Conservation (phyloP, 2,329 filamentous ascomycete species). For the Epichloe uncinata region DNA sequence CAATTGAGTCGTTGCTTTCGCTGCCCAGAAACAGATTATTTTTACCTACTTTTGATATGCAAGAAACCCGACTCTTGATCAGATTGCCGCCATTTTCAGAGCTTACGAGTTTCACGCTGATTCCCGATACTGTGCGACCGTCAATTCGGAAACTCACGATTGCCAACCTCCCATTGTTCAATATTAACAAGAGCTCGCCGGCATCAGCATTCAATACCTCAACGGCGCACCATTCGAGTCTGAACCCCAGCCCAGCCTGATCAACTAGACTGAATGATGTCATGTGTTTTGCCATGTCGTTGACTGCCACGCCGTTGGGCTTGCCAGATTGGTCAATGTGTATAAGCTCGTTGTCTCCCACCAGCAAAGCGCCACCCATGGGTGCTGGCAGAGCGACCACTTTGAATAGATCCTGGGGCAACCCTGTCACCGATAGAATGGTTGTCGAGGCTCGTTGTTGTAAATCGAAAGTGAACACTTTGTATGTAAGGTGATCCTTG, state of each 20-base stretch:
- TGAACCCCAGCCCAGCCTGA: slow-evolving; percentile 67
- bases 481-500: slow-evolving; percentile 78
- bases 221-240: slow-evolving; percentile 67
- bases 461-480: slow-evolving; percentile 88
- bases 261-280: slow-evolving; percentile 79
- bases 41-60: slow-evolving; percentile 53
- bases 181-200: slow-evolving; percentile 73
- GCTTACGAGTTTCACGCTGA: slow-evolving; percentile 56
- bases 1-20: slow-evolving; percentile 65
- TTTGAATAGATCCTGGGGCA: slow-evolving; percentile 77
- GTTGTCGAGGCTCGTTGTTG: slow-evolving; percentile 89
- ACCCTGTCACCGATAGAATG: slow-evolving; percentile 69
- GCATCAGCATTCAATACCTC: slow-evolving; percentile 63
- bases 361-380: slow-evolving; percentile 74
- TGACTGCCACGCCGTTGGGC: slow-evolving; percentile 82
- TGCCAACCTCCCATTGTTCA: slow-evolving; percentile 61
- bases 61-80: slow-evolving; percentile 51
- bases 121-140: slow-evolving; percentile 78
- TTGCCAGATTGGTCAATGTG: slow-evolving; percentile 95
- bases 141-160: slow-evolving; percentile 76
- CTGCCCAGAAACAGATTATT: slow-evolving; percentile 73
- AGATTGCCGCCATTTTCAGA: slow-evolving; percentile 48
- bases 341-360: slow-evolving; percentile 82
- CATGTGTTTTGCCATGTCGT: slow-evolving; percentile 70
- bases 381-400: slow-evolving; percentile 74